Conservation (phyloP, 768 basidiomycete species). For the Hypsizygus marmoreus region DNA sequence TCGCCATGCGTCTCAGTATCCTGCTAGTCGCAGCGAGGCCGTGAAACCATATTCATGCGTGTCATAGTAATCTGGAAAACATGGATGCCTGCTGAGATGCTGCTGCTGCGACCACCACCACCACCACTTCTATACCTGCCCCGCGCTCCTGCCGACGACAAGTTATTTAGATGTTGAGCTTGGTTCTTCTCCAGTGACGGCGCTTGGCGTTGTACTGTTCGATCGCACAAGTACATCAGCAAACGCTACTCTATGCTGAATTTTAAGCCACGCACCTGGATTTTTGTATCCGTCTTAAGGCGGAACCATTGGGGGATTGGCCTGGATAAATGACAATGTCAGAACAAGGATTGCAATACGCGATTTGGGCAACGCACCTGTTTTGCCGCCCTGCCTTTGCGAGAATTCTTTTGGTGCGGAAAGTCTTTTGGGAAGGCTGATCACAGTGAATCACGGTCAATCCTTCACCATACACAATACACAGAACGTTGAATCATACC, state of each 20-base stretch:
- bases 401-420: slow-evolving; percentile 95
- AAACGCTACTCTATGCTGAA: background rate
- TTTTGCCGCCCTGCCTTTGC: slow-evolving; percentile 97
- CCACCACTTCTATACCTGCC: background rate
- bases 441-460: slow-evolving; percentile 12
- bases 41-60: slow-evolving; percentile 19
- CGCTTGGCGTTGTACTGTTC: slow-evolving; percentile 94
- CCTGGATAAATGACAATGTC: slow-evolving; percentile 38
- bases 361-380: slow-evolving; percentile 56
- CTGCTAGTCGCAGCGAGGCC: no score
- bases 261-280: slow-evolving; percentile 62
- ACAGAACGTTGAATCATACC: slow-evolving; percentile 36
- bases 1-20: no score
- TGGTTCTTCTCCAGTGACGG: slow-evolving; percentile 99
- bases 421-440: slow-evolving; percentile 98
- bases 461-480: background rate
- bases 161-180: slow-evolving; percentile 85
- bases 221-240: slow-evolving; percentile 8
- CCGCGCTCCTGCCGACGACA: slow-evolving; percentile 1
- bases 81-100: slow-evolving; percentile 19
- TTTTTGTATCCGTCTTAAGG: slow-evolving; percentile 93
- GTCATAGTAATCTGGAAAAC: slow-evolving; percentile 20
- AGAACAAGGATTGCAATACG: background rate
- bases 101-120: slow-evolving; percentile 12
- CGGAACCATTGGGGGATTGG: slow-evolving; percentile 99